These are phyloP conservation scores for Colletotrichum shisoi DNA, from an alignment of 2,329 filamentous ascomycete genomes.

Conservation along the genomic window DNA sequence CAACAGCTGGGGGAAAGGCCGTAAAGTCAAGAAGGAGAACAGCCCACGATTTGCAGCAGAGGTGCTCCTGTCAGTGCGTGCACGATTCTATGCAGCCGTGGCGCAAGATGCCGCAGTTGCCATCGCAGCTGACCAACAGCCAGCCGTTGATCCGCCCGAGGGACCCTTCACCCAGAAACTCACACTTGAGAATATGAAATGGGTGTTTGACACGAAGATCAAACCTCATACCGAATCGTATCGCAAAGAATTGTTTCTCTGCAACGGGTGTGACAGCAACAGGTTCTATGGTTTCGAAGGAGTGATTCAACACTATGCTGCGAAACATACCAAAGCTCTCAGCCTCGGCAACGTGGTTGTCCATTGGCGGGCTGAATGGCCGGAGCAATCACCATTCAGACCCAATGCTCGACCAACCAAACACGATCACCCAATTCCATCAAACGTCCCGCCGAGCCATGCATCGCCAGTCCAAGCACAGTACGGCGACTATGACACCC, in stretches of 20 bases:
- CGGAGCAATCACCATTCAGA: conserved; percentile 75
- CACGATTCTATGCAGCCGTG: conserved; percentile 70
- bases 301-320: conserved; percentile 82
- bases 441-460: conserved; percentile 25
- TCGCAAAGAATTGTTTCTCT: conserved; percentile 78
- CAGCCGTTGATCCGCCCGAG: conserved; percentile 58
- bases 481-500: not conserved
- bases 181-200: conserved; percentile 86
- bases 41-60: conserved; percentile 75
- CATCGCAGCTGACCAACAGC: conserved; percentile 55
- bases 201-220: conserved; percentile 80
- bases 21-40: conserved; percentile 68
- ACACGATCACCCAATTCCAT: not conserved
- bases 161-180: conserved; percentile 68
- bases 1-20: conserved; percentile 70
- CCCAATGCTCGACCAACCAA: conserved; percentile 59
- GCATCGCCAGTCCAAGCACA: not conserved
- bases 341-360: conserved; percentile 77
- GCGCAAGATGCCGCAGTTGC: conserved; percentile 61
- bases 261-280: conserved; percentile 71
- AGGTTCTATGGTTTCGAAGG: conserved; percentile 80
- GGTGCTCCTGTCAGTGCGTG: conserved; percentile 72
- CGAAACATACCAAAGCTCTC: conserved; percentile 77
- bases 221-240: conserved; percentile 71
- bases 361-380: conserved; percentile 84